Percentiles rank a stretch among this genome's conserved stretches.
Evolutionary conservation across 2,329 filamentous ascomycete species (phyloP).

Genomic region (Pleomassaria siparia): DNA sequence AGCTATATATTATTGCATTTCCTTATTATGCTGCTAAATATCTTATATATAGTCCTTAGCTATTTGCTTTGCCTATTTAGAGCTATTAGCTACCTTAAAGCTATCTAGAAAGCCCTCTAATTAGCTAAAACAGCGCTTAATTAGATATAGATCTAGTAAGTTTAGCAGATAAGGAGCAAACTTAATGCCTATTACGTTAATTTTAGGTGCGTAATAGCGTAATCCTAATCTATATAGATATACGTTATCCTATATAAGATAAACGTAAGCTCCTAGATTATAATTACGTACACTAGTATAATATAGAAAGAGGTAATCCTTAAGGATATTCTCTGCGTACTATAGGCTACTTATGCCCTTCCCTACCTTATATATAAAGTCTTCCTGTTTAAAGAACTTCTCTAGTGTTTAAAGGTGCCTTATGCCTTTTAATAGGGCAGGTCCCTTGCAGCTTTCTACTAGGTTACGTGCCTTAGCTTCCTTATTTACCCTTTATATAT

Average conservation of each 20-base stretch:
- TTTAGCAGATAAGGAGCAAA: background rate
- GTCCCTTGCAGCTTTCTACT: background rate
- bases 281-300: background rate
- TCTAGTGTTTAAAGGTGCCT: background rate
- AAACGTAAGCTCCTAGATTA: background rate
- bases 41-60: background rate
- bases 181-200: background rate
- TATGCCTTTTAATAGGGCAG: background rate
- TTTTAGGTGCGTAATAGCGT: background rate
- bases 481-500: background rate
- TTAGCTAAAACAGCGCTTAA: background rate
- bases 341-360: conserved; percentile 1
- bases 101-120: background rate
- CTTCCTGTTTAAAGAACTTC: background rate
- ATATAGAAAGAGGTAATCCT: background rate
- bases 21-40: background rate
- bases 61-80: background rate
- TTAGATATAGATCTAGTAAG: background rate
- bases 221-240: too few relatives aligned
- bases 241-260: background rate
- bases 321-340: background rate
- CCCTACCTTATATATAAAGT: background rate
- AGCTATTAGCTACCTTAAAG: background rate
- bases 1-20: background rate
- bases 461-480: too few relatives aligned